phyloP scores from a whole-genome alignment of 2,329 filamentous ascomycete genomes.

The Zymoseptoria pseudotritici region DNA sequence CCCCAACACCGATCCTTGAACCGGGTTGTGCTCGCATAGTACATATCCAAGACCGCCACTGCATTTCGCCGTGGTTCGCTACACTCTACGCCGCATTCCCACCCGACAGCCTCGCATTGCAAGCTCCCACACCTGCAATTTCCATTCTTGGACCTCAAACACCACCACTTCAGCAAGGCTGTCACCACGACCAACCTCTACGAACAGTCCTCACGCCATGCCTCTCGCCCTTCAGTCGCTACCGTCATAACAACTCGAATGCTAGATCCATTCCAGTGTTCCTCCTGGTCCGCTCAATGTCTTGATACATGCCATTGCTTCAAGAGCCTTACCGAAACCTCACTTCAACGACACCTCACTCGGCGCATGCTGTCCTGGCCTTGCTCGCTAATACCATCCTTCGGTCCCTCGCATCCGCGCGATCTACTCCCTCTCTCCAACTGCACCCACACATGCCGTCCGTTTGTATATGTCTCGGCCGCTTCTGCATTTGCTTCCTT shows the following conservation, averaged over 20 bases:
- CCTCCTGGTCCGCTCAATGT: neutral
- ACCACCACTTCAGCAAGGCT: neutral
- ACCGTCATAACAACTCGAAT: neutral
- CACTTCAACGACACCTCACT: neutral
- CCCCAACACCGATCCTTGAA: neutral
- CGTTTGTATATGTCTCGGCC: conserved; percentile 8
- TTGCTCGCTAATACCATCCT: neutral
- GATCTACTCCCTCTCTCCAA: conserved; percentile 1
- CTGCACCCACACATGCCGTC: conserved; percentile 16
- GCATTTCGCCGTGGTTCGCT: neutral
- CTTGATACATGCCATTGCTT: neutral
- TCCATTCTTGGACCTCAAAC: neutral
- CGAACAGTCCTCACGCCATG: neutral
- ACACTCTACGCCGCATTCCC: neutral
- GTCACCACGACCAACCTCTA: neutral
- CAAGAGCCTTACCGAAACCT: neutral
- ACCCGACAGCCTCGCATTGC: neutral
- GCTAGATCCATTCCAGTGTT: neutral
- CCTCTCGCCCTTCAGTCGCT: neutral
- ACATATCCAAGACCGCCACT: neutral
- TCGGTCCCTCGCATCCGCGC: neutral
- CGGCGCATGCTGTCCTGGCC: neutral
- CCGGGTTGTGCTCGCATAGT: neutral
- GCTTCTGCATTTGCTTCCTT: conserved; percentile 15
- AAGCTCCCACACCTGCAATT: neutral